Evolutionary conservation across 176 grass and related monocot species (phyloP).

Genomic region (Themeda triandra): DNA sequence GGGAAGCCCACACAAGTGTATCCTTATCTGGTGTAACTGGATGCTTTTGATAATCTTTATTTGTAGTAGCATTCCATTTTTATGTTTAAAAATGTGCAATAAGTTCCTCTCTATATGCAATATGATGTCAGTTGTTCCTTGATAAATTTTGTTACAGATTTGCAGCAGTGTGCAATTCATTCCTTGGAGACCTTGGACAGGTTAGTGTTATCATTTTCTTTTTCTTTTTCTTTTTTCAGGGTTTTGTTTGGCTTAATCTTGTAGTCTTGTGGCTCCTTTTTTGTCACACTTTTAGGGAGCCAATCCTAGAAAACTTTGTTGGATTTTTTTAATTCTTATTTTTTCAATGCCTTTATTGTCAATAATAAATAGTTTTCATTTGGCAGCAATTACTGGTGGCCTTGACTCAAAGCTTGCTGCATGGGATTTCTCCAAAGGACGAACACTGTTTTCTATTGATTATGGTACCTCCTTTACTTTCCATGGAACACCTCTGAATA

Average conservation of each 20-base stretch:
- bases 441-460: slow-evolving; percentile 70
- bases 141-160: slow-evolving; percentile 54
- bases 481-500: background rate
- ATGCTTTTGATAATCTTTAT: slow-evolving; percentile 4
- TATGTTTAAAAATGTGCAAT: slow-evolving; percentile 11
- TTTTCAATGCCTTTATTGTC: background rate
- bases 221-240: too few species aligned
- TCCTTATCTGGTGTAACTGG: slow-evolving; percentile 38
- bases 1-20: slow-evolving; percentile 91
- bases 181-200: slow-evolving; percentile 96
- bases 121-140: slow-evolving; percentile 36
- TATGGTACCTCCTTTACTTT: slow-evolving; percentile 56
- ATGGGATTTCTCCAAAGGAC: slow-evolving; percentile 96
- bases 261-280: background rate
- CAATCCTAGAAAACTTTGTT: background rate
- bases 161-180: slow-evolving; percentile 86
- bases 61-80: background rate
- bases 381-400: slow-evolving; percentile 73
- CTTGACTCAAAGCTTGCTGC: slow-evolving; percentile 79
- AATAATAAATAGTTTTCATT: slow-evolving; percentile 13
- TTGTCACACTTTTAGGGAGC: background rate
- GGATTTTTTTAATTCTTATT: background rate
- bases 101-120: slow-evolving; percentile 11
- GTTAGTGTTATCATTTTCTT: slow-evolving; percentile 24
- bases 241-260: background rate